Percentiles rank a stretch among this genome's conserved stretches.
Conservation (phyloP, 2,329 filamentous ascomycete genomes). For the Ambrosiella beaveri region DNA sequence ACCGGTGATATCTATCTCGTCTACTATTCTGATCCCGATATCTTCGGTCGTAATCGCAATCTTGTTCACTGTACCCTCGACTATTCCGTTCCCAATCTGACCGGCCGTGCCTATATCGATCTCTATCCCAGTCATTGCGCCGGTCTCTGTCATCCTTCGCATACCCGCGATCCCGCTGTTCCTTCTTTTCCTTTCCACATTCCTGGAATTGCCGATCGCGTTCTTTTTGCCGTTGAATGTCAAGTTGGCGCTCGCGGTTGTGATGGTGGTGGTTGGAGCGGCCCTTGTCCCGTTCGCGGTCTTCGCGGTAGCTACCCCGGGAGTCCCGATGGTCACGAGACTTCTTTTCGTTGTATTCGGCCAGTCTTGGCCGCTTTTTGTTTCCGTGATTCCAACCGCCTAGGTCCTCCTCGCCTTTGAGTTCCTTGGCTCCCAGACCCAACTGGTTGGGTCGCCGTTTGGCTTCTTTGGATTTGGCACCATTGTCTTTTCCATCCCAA, state of each 20-base stretch:
- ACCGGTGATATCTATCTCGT: background rate
- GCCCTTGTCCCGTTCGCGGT: slow-evolving; percentile 22
- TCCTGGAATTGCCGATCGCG: slow-evolving; percentile 20
- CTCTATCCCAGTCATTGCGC: slow-evolving; percentile 18
- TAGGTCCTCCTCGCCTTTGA: slow-evolving; percentile 53
- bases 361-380: slow-evolving; percentile 28
- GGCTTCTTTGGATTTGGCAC: slow-evolving; percentile 39
- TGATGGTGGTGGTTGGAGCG: slow-evolving; percentile 8
- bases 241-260: slow-evolving; percentile 4
- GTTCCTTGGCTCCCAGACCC: slow-evolving; percentile 75
- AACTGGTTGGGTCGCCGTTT: slow-evolving; percentile 63
- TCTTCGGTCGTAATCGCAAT: background rate
- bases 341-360: slow-evolving; percentile 32
- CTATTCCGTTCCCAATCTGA: slow-evolving; percentile 5
- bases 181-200: slow-evolving; percentile 23
- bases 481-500: slow-evolving; percentile 57
- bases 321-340: slow-evolving; percentile 24
- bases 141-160: slow-evolving; percentile 19
- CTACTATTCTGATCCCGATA: background rate
- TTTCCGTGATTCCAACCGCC: slow-evolving; percentile 64
- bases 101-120: slow-evolving; percentile 14
- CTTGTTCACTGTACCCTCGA: background rate
- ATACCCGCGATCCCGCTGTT: slow-evolving; percentile 18
- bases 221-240: slow-evolving; percentile 9
- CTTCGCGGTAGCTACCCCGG: slow-evolving; percentile 31